Evolutionary conservation across 1,139 yeast species (phyloP), one percentile per base, ranked within the genome.

Genomic region (Neolecta irregularis): DNA sequence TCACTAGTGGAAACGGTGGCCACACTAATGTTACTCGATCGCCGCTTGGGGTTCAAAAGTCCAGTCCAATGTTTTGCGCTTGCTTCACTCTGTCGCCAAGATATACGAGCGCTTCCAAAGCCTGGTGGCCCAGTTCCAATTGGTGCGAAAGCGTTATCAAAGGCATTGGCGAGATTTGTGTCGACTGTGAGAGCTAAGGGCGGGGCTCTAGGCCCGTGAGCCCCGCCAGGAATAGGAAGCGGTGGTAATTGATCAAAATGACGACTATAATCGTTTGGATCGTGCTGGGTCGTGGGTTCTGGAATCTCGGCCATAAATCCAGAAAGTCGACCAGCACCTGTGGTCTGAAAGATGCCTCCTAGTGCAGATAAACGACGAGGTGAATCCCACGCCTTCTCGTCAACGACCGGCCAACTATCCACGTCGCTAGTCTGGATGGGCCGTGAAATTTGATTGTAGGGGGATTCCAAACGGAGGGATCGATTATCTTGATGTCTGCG

Each of bases 381-480:
- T 21, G 31, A 39, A 20, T 35, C 41, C 22, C 34, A 39, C 9
- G 20, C 22, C n/a, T 24, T 19, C 12, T 28, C 35, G 9, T 32
- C 34, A 13, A 32, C 31, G 6, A 28, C 24, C 5, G 41, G 41
- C 41, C 41, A 39, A 12, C 21, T 35, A 13, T 25, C 35, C 20
- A 19, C 26, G 18, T 15, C 26, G 20, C 31, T 35, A 13, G 23
- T 33, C 22, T 18, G 38, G 12, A 38, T 30, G 3, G 41, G 41
- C 4, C 40, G 36, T 17, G 41, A 38, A 8, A 38, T 38, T 18
- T 4, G 36, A n/a, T n/a, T n/a, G n/a, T 17, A 62, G 64, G 1
- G n/a, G n/a, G n/a, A n/a, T n/a, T n/a, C n/a, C 7, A 34, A 24
- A 7, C 28, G 28, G 8, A 15, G 16, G 20, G 32, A 26, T n/a